Evolutionary conservation across 148 eudicot species (phyloP), one percentile per base, ranked within the genome.

Genomic region (Pharnaceum exiguum): DNA sequence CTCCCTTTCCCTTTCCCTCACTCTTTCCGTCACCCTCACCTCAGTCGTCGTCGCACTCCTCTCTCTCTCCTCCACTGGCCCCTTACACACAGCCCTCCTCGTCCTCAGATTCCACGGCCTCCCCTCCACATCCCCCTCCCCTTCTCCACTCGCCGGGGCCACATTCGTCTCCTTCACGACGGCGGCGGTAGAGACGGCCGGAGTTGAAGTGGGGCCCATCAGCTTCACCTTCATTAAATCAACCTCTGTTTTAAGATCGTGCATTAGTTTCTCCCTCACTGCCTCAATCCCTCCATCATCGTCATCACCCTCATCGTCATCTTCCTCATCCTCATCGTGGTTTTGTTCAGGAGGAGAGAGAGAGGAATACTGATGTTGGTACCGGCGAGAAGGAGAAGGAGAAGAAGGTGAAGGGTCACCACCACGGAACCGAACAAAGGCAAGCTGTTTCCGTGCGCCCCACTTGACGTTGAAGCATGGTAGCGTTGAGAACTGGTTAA

Each of bases 41-140:
- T 19, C 24, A 23, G 29, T 26, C 74, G 4, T 56, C 48, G 3
- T 25, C n/a, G 82, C 74, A 46, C 67, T 74, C 32, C 39, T 30
- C 32, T 57, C 68, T 30, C 48, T 16, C 8, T 6, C 12, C 71
- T 60, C 66, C 51, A 24, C 27, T 52, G 75, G 83, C 3, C 56
- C 70, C 67, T 70, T 82, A 24, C 71, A 78, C 15, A 79, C 71
- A 5, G 87, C 84, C 60, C 89, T 36, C 36, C 84, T 28, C 7
- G 69, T 80, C 78, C 96, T 62, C 79, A 88, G 71, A 60, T 88
- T 88, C 96, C 90, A 83, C 62, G 80, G 95, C 52, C 71, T 47
- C 6, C 51, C 30, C 46, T 70, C 79, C 5, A 35, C 52, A n/a
- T n/a, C n/a, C n/a, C n/a, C n/a, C n/a, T n/a, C n/a, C n/a, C n/a